A percentile compares a stretch with the other conserved stretches of the same genome.
These are phyloP conservation scores for Trypanosoma vivax DNA, from an alignment of 208 protist species.

Conservation along the genomic window DNA sequence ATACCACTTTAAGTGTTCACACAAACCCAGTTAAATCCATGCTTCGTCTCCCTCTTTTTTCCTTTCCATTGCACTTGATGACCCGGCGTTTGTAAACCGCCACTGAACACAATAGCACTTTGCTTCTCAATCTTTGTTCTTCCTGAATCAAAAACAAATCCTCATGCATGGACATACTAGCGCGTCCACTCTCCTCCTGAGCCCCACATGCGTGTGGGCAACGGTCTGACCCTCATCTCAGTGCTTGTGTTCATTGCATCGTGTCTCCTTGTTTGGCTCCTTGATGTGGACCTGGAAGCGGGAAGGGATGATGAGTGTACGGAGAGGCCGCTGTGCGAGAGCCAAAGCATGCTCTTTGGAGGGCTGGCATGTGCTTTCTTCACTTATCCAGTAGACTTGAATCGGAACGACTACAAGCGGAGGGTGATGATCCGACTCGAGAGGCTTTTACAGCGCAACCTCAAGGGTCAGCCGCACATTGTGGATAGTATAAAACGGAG, in stretches of 20 bases:
- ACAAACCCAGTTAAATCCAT: no score
- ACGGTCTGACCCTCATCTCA: background rate
- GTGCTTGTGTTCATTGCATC: background rate
- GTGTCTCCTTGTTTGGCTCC: slow-evolving; percentile 1
- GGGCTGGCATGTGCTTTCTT: slow-evolving; percentile 9
- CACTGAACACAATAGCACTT: no score
- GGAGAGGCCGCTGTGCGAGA: slow-evolving; percentile 1
- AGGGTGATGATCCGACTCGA: slow-evolving; percentile 28
- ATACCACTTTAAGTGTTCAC: no score
- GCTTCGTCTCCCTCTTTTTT: no score
- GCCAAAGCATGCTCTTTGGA: background rate
- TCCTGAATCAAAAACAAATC: no score
- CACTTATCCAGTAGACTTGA: slow-evolving; percentile 9
- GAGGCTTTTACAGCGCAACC: slow-evolving; percentile 17
- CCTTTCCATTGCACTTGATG: no score
- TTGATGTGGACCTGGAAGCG: background rate
- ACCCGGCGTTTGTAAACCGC: no score
- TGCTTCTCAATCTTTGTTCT: no score
- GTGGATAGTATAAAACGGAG: slow-evolving; percentile 26
- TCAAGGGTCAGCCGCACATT: slow-evolving; percentile 43
- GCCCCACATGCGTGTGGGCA: no score
- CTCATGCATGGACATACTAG: no score
- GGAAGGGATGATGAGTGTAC: slow-evolving; percentile 1
- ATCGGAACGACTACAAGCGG: slow-evolving; percentile 20
- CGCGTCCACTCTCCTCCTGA: no score